These are phyloP conservation scores for Pleurotus salmoneostramineus DNA, from an alignment of 768 basidiomycete genomes.

Conservation along the genomic window DNA sequence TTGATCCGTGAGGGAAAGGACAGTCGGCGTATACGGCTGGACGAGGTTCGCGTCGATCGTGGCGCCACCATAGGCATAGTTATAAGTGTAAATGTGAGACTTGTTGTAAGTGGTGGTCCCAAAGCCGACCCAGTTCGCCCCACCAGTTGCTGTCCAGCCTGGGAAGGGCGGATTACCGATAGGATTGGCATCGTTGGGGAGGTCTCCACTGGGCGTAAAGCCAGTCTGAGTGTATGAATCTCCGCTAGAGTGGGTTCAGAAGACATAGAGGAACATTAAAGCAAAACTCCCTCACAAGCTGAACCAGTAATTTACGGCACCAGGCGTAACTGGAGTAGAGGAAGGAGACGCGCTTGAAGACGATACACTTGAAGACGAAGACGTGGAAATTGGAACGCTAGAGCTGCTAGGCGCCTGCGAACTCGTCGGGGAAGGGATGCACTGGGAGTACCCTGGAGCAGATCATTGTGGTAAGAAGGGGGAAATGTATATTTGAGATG, in stretches of 20 bases:
- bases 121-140: conserved; percentile 59
- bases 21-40: conserved; percentile 44
- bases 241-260: conserved; percentile 28
- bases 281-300: conserved; percentile 37
- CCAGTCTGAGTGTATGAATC: conserved; percentile 60
- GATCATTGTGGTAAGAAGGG: not conserved
- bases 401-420: not conserved
- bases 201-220: conserved; percentile 34
- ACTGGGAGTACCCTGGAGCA: conserved; percentile 35
- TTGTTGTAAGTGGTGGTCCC: conserved; percentile 49
- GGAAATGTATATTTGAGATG: not conserved
- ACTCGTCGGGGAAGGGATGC: conserved; percentile 22
- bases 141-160: conserved; percentile 49
- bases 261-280: not conserved
- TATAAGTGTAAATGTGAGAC: conserved; percentile 53
- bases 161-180: conserved; percentile 54
- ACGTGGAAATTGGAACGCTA: not conserved
- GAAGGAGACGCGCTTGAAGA: conserved; percentile 12
- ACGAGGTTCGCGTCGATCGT: conserved; percentile 61
- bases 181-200: conserved; percentile 42
- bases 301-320: conserved; percentile 47
- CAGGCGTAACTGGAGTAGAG: conserved; percentile 15
- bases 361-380: not conserved
- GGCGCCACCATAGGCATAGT: conserved; percentile 65
- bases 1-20: conserved; percentile 56